Evolutionary conservation across 2,329 filamentous ascomycete genomes (phyloP).

Genomic region (Arthrobotrys iridis): DNA sequence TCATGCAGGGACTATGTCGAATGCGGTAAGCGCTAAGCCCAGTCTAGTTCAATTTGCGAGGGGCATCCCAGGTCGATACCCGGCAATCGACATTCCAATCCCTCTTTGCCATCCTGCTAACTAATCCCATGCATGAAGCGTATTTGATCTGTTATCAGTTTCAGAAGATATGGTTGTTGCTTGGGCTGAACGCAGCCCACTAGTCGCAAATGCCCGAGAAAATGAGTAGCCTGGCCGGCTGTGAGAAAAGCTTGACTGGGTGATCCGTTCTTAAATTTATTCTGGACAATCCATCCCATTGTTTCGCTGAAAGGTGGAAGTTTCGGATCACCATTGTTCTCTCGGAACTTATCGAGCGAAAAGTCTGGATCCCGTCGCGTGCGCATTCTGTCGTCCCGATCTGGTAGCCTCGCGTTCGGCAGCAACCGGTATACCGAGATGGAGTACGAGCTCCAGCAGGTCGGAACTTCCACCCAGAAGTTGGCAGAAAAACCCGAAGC

Average conservation of each 20-base stretch:
- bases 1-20: not conserved
- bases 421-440: conserved; percentile 18
- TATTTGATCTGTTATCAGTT: too few species aligned
- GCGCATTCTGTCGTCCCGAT: not conserved
- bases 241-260: too few species aligned
- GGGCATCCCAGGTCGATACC: not conserved
- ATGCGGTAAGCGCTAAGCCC: conserved; percentile 5
- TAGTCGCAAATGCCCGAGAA: not conserved
- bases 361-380: not conserved
- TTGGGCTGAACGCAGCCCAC: too few species aligned
- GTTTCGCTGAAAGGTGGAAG: too few species aligned
- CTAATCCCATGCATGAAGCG: too few species aligned
- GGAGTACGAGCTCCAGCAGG: conserved; percentile 37
- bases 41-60: conserved; percentile 3
- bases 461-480: not conserved
- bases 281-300: not conserved
- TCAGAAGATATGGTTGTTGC: too few species aligned
- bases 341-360: conserved; percentile 1
- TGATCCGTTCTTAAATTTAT: too few species aligned
- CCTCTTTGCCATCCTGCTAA: too few species aligned
- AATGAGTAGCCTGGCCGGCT: too few species aligned
- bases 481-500: conserved; percentile 20
- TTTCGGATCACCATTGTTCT: too few species aligned
- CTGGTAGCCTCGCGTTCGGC: not conserved
- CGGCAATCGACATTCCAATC: too few species aligned